Percentiles rank a stretch among this genome's conserved stretches.
phyloP scores from a whole-genome alignment of 495 filamentous ascomycete genomes.

The Trichodelitschia bisporula region DNA sequence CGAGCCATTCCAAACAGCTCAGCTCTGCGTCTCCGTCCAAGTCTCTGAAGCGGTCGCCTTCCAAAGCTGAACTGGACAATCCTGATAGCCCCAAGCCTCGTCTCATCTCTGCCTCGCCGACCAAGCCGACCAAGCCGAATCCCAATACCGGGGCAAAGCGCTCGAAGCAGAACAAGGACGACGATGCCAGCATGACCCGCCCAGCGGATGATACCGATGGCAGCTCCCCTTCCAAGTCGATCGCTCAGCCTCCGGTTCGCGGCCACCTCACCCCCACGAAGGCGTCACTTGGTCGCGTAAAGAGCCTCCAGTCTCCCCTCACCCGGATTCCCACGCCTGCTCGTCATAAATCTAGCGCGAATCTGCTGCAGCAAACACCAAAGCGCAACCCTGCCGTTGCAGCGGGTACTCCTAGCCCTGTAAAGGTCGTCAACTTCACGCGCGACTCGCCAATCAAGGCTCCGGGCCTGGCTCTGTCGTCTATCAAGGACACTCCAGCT shows the following conservation, averaged over 20 bases:
- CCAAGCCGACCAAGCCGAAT: conserved; percentile 8
- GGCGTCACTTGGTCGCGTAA: conserved; percentile 41
- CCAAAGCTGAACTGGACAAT: conserved; percentile 48
- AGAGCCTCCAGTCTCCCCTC: conserved; percentile 31
- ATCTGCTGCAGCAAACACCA: conserved; percentile 3
- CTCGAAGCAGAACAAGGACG: conserved; percentile 28
- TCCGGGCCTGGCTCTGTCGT: background rate
- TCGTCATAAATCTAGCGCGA: conserved; percentile 18
- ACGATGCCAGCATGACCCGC: conserved; percentile 32
- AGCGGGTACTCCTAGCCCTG: no score
- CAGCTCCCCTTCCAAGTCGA: conserved; percentile 24
- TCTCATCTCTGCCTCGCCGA: conserved; percentile 4
- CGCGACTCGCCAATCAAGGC: no score
- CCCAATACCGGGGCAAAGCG: conserved; percentile 43
- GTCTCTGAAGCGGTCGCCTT: conserved; percentile 47
- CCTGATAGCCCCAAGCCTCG: conserved; percentile 12
- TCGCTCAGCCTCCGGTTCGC: conserved; percentile 16
- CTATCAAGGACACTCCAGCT: conserved; percentile 2
- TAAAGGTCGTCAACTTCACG: no score
- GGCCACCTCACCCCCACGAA: conserved; percentile 48
- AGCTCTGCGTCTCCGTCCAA: conserved; percentile 20
- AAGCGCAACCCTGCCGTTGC: no score
- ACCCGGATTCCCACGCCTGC: conserved; percentile 27
- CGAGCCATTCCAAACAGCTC: conserved; percentile 20
- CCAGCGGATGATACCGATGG: no score